These are phyloP conservation scores for Aurinia saxatilis DNA, from an alignment of 345 rosid species.

Conservation along the genomic window DNA sequence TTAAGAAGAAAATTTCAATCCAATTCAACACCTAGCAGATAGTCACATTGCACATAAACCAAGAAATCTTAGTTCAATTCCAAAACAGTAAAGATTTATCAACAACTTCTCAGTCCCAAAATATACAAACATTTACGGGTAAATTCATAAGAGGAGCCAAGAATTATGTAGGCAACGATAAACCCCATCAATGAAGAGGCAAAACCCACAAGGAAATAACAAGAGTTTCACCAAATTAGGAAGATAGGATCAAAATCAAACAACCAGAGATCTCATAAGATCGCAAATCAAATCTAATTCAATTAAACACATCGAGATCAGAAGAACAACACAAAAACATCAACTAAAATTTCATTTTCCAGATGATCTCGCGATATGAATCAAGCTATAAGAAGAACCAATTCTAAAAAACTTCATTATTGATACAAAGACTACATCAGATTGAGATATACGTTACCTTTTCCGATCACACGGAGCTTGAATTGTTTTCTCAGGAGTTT, in stretches of 20 bases:
- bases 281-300: not conserved
- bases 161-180: not conserved
- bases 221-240: not conserved
- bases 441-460: slow-evolving; percentile 14
- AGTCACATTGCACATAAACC: slow-evolving; percentile 4
- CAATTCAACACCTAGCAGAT: not conserved
- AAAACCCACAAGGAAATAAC: not conserved
- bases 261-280: not conserved
- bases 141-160: not conserved
- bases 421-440: not conserved
- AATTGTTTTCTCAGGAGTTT: not conserved
- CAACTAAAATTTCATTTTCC: not conserved
- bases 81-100: not conserved
- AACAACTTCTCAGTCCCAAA: not conserved
- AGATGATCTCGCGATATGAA: not conserved
- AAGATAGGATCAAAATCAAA: not conserved
- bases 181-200: too few relatives aligned
- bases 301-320: slow-evolving; percentile 2
- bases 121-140: not conserved
- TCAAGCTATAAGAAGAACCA: not conserved
- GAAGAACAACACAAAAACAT: not conserved
- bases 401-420: not conserved
- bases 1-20: not conserved
- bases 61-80: not conserved
- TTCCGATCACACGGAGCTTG: slow-evolving; percentile 12